These are phyloP conservation scores for Kodamaea sp. DNA, from an alignment of 1,139 yeast genomes.

Conservation along the genomic window DNA sequence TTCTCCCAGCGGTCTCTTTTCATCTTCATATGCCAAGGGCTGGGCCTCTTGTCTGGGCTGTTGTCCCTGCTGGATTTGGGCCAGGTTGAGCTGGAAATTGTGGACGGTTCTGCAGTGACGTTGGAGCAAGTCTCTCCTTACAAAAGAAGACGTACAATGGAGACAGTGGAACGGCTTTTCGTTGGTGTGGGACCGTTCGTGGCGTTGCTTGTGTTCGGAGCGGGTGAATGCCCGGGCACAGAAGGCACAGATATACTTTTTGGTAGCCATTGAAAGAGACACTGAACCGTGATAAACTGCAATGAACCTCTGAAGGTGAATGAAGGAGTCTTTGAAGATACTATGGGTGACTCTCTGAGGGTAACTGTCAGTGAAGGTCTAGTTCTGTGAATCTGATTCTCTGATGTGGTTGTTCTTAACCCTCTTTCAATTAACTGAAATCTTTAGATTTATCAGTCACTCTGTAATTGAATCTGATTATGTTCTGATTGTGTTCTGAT, in stretches of 20 bases:
- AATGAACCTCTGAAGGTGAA: too few species aligned
- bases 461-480: too few species aligned
- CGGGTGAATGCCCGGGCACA: slow-evolving; percentile 82
- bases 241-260: slow-evolving; percentile 74
- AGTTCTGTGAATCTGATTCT: too few species aligned
- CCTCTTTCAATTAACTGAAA: too few species aligned
- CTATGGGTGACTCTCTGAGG: too few species aligned
- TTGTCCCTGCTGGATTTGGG: slow-evolving; percentile 8
- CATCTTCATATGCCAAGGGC: not conserved
- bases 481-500: too few species aligned
- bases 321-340: too few species aligned
- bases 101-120: slow-evolving; percentile 82
- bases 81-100: slow-evolving; percentile 29
- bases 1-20: too few species aligned
- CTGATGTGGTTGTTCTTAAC: too few species aligned
- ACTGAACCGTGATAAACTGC: too few species aligned
- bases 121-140: slow-evolving; percentile 71
- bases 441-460: too few species aligned
- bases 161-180: slow-evolving; percentile 80
- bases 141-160: slow-evolving; percentile 72
- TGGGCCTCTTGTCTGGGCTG: not conserved
- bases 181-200: slow-evolving; percentile 81
- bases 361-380: too few species aligned
- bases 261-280: slow-evolving; percentile 48
- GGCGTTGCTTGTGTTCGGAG: slow-evolving; percentile 80